Conservation (phyloP, 139 green algal species). For the Zygnema cylindricum region DNA sequence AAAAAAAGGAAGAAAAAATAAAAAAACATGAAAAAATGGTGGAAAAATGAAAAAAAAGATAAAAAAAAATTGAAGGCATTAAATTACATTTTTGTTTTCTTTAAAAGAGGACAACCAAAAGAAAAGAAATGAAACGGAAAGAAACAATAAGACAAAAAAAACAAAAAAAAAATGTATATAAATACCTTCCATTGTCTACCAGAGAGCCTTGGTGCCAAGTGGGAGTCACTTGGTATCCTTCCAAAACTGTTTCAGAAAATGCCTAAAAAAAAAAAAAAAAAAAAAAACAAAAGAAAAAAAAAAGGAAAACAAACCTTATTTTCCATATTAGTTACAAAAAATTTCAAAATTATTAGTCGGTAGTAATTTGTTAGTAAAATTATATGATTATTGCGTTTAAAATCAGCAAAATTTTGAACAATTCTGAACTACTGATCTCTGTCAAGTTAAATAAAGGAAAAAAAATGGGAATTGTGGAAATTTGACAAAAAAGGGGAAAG, state of each 20-base stretch:
- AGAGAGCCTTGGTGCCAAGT: conserved; percentile 51
- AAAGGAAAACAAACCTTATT: neutral
- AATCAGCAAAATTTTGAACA: too few species aligned
- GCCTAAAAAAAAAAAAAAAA: conserved; percentile 44
- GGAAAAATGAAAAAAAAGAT: too few species aligned
- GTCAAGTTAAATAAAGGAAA: too few species aligned
- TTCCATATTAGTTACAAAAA: too few species aligned
- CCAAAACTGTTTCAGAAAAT: conserved; percentile 1
- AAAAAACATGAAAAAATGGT: too few species aligned
- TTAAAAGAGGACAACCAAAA: neutral
- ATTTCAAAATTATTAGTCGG: too few species aligned
- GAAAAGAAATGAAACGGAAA: conserved; percentile 13
- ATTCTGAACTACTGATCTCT: too few species aligned
- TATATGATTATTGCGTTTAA: too few species aligned
- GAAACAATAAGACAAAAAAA: conserved; percentile 31
- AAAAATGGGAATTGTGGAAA: conserved; percentile 11
- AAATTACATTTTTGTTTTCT: neutral
- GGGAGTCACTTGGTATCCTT: conserved; percentile 52
- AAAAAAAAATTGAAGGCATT: too few species aligned
- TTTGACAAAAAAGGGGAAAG: neutral
- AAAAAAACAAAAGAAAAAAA: neutral
- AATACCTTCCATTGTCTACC: conserved; percentile 34
- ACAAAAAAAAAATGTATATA: conserved; percentile 20
- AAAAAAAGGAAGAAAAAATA: too few species aligned
- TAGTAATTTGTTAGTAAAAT: too few species aligned